Base-by-base conservation (phyloP, 2,329 filamentous ascomycete species). In the Didymella keratinophila region DNA sequence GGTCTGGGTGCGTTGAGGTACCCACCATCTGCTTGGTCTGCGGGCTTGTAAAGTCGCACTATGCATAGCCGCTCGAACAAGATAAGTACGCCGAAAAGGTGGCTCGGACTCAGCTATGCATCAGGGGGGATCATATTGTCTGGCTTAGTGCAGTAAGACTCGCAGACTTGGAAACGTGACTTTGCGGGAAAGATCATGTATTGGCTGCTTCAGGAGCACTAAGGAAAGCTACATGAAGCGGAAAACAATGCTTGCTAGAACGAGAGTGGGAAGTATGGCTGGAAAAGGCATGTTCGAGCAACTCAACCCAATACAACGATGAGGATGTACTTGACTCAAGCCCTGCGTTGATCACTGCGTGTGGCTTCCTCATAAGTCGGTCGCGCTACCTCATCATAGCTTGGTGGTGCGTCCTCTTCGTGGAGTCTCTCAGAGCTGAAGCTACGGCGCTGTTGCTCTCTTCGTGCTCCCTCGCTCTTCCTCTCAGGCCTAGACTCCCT, bases 391-490 rank as follows among this genome's bases (percentile, higher is more conserved):
- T 66, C 66, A 18, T 55, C 51, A 49, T 58, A 58, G 44, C 32
- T 46, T 28, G 30, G 52, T 23, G 62, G 67, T 36, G 62, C 56
- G 3, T 63, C 65, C 14, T 66, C 65, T 47, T 49, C 44, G 51
- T 43, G 37, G 3, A 36, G 16, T 39, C 60, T 58, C 39, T 65
- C 63, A 2, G 56, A 58, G 39, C 62, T 65, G 28, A 57, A 28
- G 54, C 63, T 69, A n/a, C 58, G 27, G 18, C 43, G 44, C 27
- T 55, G 42, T 30, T 62, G 36, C 21, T 59, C 64, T n/a, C 39
- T 47, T 42, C 52, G 56, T 9, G 58, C 58, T 50, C 66, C 57
- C 23, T 64, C 54, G 3, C 55, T 61, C 41, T 67, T 67, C 32
- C 52, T 58, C n/a, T 61, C 46, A 3, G 16, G 46, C 27, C n/a